Evolutionary conservation across 495 filamentous ascomycete species (phyloP).

Genomic region (Trichocladium antarcticum): DNA sequence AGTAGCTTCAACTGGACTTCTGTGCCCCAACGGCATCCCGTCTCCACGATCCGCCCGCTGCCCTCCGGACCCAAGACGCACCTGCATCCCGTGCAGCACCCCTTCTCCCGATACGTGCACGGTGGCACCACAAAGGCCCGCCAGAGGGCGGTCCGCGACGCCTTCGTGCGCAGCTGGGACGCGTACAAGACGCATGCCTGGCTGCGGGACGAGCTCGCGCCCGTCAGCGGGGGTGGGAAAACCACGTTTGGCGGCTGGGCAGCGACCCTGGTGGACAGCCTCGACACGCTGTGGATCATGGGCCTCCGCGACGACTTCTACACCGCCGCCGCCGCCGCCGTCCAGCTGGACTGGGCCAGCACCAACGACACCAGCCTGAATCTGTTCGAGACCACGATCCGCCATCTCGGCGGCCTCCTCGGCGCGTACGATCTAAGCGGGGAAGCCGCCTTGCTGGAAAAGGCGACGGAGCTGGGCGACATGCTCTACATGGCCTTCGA

Average conservation of each 20-base stretch:
- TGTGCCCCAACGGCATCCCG: slow-evolving; percentile 48
- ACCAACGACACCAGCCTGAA: slow-evolving; percentile 43
- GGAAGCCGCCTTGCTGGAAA: slow-evolving; percentile 50
- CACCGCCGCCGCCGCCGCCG: slow-evolving; percentile 54
- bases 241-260: slow-evolving; percentile 77
- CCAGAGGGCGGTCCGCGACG: slow-evolving; percentile 41
- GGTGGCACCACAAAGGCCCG: not conserved
- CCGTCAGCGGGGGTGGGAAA: slow-evolving; percentile 44
- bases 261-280: slow-evolving; percentile 71
- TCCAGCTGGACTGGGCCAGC: slow-evolving; percentile 70
- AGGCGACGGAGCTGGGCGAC: slow-evolving; percentile 70
- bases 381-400: slow-evolving; percentile 73
- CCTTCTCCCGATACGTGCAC: slow-evolving; percentile 1
- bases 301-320: slow-evolving; percentile 68
- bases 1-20: slow-evolving; percentile 46
- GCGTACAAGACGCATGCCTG: slow-evolving; percentile 66
- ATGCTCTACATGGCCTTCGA: slow-evolving; percentile 77
- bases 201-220: slow-evolving; percentile 63
- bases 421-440: slow-evolving; percentile 64
- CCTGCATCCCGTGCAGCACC: not conserved
- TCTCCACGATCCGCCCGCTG: slow-evolving; percentile 25
- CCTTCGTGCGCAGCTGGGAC: slow-evolving; percentile 59
- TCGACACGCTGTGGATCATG: slow-evolving; percentile 92
- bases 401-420: slow-evolving; percentile 67
- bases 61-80: not conserved